Percentiles rank a stretch among this genome's conserved stretches.
Conservation (phyloP, 139 green algal genomes). For the Pleodorina starrii region DNA sequence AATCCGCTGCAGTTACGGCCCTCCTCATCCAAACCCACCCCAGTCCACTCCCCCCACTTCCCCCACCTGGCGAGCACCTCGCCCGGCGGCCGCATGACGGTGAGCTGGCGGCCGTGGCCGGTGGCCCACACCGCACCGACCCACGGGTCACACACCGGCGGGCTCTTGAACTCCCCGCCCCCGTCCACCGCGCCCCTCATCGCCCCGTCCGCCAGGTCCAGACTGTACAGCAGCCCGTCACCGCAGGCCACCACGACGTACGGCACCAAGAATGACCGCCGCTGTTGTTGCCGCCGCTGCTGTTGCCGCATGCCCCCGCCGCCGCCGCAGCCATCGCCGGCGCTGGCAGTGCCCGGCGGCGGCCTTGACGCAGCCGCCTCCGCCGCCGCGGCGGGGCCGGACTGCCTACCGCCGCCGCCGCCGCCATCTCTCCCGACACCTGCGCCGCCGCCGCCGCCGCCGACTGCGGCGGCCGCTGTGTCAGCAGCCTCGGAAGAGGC, state of each 20-base stretch:
- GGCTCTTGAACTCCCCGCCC: slow-evolving; percentile 36
- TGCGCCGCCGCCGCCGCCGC: no score
- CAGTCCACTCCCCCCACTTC: no score
- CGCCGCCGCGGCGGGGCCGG: no score
- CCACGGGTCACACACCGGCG: slow-evolving; percentile 50
- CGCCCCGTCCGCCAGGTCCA: slow-evolving; percentile 24
- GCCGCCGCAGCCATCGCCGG: no score
- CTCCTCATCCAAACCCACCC: no score
- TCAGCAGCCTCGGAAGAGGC: no score
- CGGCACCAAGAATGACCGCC: not conserved
- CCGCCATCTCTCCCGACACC: not conserved
- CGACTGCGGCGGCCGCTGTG: not conserved
- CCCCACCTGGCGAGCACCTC: slow-evolving; percentile 22
- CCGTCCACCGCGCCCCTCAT: not conserved
- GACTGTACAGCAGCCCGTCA: slow-evolving; percentile 42
- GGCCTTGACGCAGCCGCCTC: no score
- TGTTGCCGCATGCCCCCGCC: no score
- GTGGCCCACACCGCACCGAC: slow-evolving; percentile 34
- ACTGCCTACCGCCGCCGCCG: no score
- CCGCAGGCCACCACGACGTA: slow-evolving; percentile 47
- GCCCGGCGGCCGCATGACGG: slow-evolving; percentile 13
- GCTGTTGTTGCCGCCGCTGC: no score
- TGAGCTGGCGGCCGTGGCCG: slow-evolving; percentile 28
- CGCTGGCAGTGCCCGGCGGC: no score
- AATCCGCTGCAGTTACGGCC: no score